Conservation (phyloP, 768 basidiomycete species). For the Rhodotorula diobovata region DNA sequence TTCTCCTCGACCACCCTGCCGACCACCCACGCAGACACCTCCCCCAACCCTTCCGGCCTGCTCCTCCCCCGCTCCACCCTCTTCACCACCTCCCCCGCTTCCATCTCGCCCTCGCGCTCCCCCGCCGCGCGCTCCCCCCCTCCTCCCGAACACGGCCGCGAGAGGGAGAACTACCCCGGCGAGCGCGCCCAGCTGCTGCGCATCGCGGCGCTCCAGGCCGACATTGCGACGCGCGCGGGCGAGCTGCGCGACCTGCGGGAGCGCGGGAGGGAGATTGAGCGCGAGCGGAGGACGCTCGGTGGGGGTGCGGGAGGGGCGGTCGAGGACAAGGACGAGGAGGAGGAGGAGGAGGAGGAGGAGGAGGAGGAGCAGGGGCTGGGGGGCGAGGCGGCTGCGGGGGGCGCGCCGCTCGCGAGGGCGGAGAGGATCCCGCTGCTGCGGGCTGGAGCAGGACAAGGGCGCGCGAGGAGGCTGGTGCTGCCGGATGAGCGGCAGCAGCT, state of each 20-base stretch:
- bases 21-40: background rate
- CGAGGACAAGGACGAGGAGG: background rate
- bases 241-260: slow-evolving; percentile 10
- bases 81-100: slow-evolving; percentile 7
- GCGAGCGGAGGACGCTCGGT: background rate
- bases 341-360: background rate
- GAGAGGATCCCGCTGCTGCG: background rate
- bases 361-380: background rate
- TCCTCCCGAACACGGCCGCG: background rate
- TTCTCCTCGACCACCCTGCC: no score
- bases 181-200: slow-evolving; percentile 23
- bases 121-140: background rate
- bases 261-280: slow-evolving; percentile 1
- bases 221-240: slow-evolving; percentile 6
- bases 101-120: background rate
- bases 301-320: background rate
- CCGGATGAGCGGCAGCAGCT: background rate
- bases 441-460: no score
- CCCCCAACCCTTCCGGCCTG: slow-evolving; percentile 10
- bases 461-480: background rate
- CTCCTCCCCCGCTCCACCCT: slow-evolving; percentile 16
- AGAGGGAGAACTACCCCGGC: slow-evolving; percentile 24
- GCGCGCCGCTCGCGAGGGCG: background rate
- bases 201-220: slow-evolving; percentile 20
- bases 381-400: background rate